Conservation (phyloP, 495 filamentous ascomycete genomes). For the Neurospora tetraspora region DNA sequence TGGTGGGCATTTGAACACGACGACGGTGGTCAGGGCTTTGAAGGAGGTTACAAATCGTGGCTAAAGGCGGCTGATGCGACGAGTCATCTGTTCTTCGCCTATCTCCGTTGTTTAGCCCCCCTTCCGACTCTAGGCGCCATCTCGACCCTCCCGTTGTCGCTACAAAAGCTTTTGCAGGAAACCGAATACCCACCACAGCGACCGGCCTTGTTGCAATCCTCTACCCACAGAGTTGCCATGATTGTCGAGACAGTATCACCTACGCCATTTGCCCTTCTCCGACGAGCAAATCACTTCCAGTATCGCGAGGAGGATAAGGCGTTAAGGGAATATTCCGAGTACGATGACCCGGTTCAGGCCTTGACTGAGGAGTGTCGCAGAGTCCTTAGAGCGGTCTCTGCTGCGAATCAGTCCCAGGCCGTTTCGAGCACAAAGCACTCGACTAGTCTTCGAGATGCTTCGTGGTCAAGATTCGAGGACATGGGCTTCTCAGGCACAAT, state of each 20-base stretch:
- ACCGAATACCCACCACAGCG: conserved; percentile 90
- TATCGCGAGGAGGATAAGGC: conserved; percentile 82
- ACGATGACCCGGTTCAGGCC: conserved; percentile 79
- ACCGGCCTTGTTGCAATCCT: conserved; percentile 64
- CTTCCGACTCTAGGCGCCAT: conserved; percentile 66
- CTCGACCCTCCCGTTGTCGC: conserved; percentile 73
- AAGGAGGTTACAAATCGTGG: conserved; percentile 89
- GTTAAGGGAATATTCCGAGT: conserved; percentile 72
- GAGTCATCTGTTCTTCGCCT: conserved; percentile 95
- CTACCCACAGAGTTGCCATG: conserved; percentile 86
- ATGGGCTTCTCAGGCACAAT: conserved; percentile 76
- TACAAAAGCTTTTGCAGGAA: conserved; percentile 81
- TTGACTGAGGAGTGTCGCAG: conserved; percentile 89
- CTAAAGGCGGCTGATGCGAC: conserved; percentile 78
- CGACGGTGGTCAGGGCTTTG: conserved; percentile 84
- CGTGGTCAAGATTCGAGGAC: conserved; percentile 95
- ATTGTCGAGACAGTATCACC: conserved; percentile 93
- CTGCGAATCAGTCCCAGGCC: conserved; percentile 67
- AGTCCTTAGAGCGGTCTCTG: conserved; percentile 80
- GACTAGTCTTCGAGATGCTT: conserved; percentile 66
- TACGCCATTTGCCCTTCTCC: conserved; percentile 83
- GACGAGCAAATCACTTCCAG: conserved; percentile 88
- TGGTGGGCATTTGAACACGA: conserved; percentile 98
- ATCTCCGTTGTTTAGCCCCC: conserved; percentile 80
- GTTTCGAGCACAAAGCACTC: conserved; percentile 57